Conservation (phyloP, 2,329 filamentous ascomycete genomes). For the Ploettnerulaceae sp. region DNA sequence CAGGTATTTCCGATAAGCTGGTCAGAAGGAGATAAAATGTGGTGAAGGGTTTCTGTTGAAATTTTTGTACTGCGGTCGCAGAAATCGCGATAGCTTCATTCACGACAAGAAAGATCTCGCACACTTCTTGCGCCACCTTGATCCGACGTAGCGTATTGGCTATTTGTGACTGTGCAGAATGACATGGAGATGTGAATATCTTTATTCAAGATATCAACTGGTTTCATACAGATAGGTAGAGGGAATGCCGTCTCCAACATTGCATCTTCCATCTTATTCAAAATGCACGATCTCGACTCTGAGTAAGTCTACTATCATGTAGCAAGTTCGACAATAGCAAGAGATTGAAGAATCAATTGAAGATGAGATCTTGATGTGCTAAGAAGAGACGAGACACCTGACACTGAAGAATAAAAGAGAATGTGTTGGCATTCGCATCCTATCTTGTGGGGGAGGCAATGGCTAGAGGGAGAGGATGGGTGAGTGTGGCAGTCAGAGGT, state of each 20-base stretch:
- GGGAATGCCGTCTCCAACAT: slow-evolving; percentile 4
- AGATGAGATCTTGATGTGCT: slow-evolving; percentile 2
- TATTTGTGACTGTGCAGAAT: neutral
- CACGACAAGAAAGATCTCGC: slow-evolving; percentile 6
- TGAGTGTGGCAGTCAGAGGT: slow-evolving; percentile 6
- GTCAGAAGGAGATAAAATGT: slow-evolving; percentile 6
- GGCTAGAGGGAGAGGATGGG: slow-evolving; percentile 9
- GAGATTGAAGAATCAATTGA: slow-evolving; percentile 10
- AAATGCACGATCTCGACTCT: slow-evolving; percentile 13
- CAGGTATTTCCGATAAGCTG: too few relatives aligned
- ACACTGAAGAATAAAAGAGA: slow-evolving; percentile 4
- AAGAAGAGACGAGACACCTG: slow-evolving; percentile 6
- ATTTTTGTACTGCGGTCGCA: slow-evolving; percentile 9
- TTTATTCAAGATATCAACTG: neutral
- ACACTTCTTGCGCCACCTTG: slow-evolving; percentile 4
- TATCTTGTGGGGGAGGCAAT: slow-evolving; percentile 20
- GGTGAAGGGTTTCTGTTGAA: slow-evolving; percentile 11
- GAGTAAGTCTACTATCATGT: slow-evolving; percentile 12
- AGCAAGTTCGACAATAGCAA: slow-evolving; percentile 16
- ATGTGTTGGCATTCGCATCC: slow-evolving; percentile 15
- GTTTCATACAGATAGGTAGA: neutral
- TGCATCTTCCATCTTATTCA: slow-evolving; percentile 9
- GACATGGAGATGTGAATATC: neutral
- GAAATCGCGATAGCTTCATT: slow-evolving; percentile 28
- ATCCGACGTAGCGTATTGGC: neutral